A percentile compares a stretch with the other conserved stretches of the same genome.
Evolutionary conservation across 1,284 basidiomycete genomes (phyloP).

Genomic region (Mycena sp.): DNA sequence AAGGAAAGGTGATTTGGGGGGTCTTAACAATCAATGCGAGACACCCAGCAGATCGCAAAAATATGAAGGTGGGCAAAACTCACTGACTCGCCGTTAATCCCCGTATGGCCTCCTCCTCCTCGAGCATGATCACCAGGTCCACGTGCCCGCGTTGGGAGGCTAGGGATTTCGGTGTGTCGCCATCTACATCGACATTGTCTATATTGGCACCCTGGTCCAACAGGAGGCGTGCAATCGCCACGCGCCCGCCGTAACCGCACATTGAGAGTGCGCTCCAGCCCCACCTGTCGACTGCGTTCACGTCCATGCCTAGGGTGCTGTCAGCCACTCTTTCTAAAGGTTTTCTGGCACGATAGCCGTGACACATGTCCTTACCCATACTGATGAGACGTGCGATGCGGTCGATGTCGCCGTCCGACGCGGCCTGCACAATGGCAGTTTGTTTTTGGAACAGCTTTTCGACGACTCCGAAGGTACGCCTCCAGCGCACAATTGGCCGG

Average conservation of each 20-base stretch:
- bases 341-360: not conserved
- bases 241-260: constrained; percentile 25
- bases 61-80: not conserved
- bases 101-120: constrained; percentile 21
- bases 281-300: constrained; percentile 23
- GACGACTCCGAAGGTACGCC: constrained; percentile 22
- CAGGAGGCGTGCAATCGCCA: constrained; percentile 23
- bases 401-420: constrained; percentile 25
- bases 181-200: constrained; percentile 24
- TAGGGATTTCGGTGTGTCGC: constrained; percentile 21
- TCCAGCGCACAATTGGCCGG: not conserved
- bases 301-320: constrained; percentile 10
- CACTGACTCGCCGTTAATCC: constrained; percentile 3
- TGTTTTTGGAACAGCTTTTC: constrained; percentile 22
- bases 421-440: constrained; percentile 27
- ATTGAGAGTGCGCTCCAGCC: constrained; percentile 27
- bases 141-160: constrained; percentile 23
- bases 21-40: not conserved
- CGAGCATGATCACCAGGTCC: constrained; percentile 20
- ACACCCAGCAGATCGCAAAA: not conserved
- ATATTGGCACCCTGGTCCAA: constrained; percentile 24
- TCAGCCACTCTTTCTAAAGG: not conserved
- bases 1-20: not conserved
- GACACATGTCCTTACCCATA: constrained; percentile 10
- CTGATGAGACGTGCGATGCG: constrained; percentile 19